phyloP scores from a whole-genome alignment of 495 filamentous ascomycete species.

The Trichoderma reesei region DNA sequence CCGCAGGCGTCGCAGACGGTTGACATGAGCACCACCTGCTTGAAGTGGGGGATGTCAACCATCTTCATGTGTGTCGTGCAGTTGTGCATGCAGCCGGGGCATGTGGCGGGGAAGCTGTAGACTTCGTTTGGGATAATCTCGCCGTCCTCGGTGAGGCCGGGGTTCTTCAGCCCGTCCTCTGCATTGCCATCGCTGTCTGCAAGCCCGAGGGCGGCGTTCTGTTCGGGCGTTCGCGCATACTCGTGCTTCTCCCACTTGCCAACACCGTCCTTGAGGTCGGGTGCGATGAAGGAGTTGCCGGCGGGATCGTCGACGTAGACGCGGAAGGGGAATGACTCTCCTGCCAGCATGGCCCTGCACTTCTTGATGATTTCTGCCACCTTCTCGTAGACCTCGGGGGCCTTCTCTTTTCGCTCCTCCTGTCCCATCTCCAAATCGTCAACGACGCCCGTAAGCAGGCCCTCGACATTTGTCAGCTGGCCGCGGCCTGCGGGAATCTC shows the following conservation, averaged over 20 bases:
- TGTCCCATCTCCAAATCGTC: constrained; percentile 71
- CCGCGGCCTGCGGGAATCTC: constrained; percentile 85
- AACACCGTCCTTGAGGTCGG: constrained; percentile 59
- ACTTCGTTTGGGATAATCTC: constrained; percentile 83
- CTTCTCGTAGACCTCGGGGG: constrained; percentile 66
- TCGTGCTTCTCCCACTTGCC: constrained; percentile 75
- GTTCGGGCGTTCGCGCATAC: constrained; percentile 70
- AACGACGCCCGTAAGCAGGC: constrained; percentile 64
- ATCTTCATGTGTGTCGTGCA: constrained; percentile 91
- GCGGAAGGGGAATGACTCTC: constrained; percentile 75
- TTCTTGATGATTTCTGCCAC: constrained; percentile 62
- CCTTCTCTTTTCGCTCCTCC: constrained; percentile 56
- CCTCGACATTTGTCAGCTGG: constrained; percentile 86
- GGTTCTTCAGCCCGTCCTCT: constrained; percentile 17
- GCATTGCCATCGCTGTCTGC: constrained; percentile 25
- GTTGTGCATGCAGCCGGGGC: constrained; percentile 75
- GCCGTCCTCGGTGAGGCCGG: constrained; percentile 43
- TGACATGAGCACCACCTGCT: constrained; percentile 84
- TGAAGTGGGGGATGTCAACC: constrained; percentile 93
- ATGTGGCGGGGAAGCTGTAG: constrained; percentile 81
- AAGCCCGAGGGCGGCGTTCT: constrained; percentile 75
- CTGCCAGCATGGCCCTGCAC: constrained; percentile 60
- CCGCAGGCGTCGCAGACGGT: constrained; percentile 83
- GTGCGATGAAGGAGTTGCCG: constrained; percentile 97
- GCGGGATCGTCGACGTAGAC: constrained; percentile 79